phyloP scores from a whole-genome alignment of 2,329 filamentous ascomycete species.

The Xylaria polymorpha region DNA sequence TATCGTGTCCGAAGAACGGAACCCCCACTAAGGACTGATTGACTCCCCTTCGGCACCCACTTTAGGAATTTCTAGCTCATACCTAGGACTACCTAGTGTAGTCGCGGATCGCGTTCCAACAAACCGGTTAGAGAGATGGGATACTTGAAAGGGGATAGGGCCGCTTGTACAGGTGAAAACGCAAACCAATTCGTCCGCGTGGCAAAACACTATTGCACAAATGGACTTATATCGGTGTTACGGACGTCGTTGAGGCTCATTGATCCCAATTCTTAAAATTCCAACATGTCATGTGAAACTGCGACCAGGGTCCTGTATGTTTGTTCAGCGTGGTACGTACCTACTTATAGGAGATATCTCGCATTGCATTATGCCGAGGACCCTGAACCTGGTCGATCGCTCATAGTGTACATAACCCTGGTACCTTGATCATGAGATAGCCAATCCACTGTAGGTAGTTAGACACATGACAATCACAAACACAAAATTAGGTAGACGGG shows the following conservation, averaged over 20 bases:
- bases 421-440: not conserved
- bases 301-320: conserved; percentile 16
- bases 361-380: conserved; percentile 32
- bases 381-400: conserved; percentile 11
- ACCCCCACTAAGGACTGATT: conserved; percentile 16
- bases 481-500: not conserved
- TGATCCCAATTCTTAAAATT: conserved; percentile 16
- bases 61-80: conserved; percentile 7
- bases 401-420: not conserved
- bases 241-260: conserved; percentile 29
- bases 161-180: not conserved
- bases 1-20: conserved; percentile 1
- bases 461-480: not conserved
- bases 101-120: conserved; percentile 8
- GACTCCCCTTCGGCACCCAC: conserved; percentile 13
- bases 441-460: not conserved
- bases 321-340: not conserved
- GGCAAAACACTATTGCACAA: not conserved
- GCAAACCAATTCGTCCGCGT: not conserved
- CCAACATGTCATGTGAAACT: conserved; percentile 29
- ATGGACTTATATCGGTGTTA: not conserved
- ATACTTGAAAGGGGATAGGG: conserved; percentile 8
- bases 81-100: not conserved
- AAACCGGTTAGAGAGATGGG: not conserved
- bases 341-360: conserved; percentile 13